Evolutionary conservation across 306 rosid genomes (phyloP).

Genomic region (Canavalia gladiata): DNA sequence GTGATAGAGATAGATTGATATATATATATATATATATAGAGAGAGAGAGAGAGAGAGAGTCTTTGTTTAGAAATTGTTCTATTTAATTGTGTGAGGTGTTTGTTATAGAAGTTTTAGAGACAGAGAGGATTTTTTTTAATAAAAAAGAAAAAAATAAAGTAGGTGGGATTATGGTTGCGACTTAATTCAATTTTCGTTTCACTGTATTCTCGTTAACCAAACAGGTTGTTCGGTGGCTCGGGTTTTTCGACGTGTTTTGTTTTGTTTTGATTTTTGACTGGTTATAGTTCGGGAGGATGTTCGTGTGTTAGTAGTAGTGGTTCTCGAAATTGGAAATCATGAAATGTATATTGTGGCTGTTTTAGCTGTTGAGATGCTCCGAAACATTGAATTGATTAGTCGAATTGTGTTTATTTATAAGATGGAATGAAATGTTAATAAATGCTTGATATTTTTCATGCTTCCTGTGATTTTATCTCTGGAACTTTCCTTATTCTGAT

Average conservation of each 20-base stretch:
- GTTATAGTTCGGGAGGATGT: conserved; percentile 6
- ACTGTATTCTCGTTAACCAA: conserved; percentile 15
- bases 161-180: background rate
- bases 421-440: background rate
- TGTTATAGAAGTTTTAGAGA: background rate
- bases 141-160: background rate
- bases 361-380: conserved; percentile 41
- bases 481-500: background rate
- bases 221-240: background rate
- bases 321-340: background rate
- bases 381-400: conserved; percentile 8
- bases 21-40: background rate
- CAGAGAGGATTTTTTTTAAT: background rate
- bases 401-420: conserved; percentile 6
- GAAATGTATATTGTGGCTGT: conserved; percentile 32
- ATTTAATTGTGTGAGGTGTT: background rate
- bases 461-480: background rate
- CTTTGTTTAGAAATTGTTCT: background rate
- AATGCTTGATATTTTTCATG: background rate
- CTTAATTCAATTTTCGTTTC: background rate
- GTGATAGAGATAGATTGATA: too few species aligned
- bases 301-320: background rate
- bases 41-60: background rate
- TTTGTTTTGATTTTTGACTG: conserved; percentile 28
- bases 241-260: conserved; percentile 26